Percentiles rank a stretch among this genome's conserved stretches.
phyloP scores from a whole-genome alignment of 495 filamentous ascomycete genomes.

The Hypoxylon crocopeplum region DNA sequence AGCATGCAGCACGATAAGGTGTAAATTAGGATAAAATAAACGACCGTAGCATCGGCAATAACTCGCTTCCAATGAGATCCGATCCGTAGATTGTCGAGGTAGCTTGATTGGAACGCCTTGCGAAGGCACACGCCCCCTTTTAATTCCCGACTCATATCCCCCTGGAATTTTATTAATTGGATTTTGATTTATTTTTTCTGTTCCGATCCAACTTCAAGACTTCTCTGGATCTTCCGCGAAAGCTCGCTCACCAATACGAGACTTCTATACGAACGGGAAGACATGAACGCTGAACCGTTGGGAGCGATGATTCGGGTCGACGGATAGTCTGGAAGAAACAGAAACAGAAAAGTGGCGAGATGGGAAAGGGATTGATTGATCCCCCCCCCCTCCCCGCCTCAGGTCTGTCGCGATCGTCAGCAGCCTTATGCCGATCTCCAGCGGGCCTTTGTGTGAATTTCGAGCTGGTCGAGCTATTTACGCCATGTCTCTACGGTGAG shows the following conservation, averaged over 20 bases:
- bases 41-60: conserved; percentile 25
- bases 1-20: conserved; percentile 22
- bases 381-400: neutral
- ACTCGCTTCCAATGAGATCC: conserved; percentile 32
- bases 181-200: too few species aligned
- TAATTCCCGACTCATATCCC: neutral
- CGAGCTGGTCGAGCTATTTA: neutral
- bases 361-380: neutral
- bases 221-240: neutral
- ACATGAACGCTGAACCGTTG: too few species aligned
- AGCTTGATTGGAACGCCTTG: conserved; percentile 28
- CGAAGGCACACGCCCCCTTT: conserved; percentile 16
- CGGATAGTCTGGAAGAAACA: too few species aligned
- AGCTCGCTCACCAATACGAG: conserved; percentile 4
- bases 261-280: neutral
- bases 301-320: too few species aligned
- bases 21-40: conserved; percentile 29
- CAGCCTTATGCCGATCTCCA: conserved; percentile 15
- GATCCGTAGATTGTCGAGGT: conserved; percentile 10
- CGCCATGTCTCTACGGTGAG: too few species aligned
- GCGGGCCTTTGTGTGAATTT: neutral
- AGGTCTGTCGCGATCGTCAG: conserved; percentile 15
- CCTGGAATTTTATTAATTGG: conserved; percentile 8
- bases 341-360: neutral
- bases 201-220: conserved; percentile 1